These are phyloP conservation scores for Backusella sp. DNA, from an alignment of 192 early-diverging fungal genomes.

Conservation along the genomic window DNA sequence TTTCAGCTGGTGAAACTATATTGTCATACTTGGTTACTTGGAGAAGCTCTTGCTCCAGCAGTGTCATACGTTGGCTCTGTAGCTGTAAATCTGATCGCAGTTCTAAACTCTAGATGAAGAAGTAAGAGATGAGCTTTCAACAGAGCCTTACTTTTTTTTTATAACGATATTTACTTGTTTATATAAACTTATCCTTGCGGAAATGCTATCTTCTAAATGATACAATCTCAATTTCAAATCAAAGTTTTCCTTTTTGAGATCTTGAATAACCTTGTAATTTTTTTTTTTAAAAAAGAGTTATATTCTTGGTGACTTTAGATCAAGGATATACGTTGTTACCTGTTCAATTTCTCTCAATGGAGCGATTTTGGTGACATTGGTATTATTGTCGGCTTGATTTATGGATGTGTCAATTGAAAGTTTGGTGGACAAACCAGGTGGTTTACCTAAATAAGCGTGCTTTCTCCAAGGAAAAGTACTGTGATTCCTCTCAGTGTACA, in stretches of 20 bases:
- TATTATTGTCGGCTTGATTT: neutral
- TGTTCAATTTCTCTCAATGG: slow-evolving; percentile 16
- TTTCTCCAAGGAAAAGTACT: neutral
- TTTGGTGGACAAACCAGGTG: neutral
- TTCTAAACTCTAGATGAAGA: neutral
- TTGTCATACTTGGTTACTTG: neutral
- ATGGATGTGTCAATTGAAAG: neutral
- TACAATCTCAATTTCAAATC: slow-evolving; percentile 20
- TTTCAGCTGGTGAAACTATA: neutral
- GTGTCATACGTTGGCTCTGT: neutral
- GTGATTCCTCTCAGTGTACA: neutral
- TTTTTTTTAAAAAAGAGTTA: neutral
- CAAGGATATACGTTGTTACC: neutral
- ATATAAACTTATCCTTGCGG: neutral
- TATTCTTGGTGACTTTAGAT: neutral
- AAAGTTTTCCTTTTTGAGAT: slow-evolving; percentile 24
- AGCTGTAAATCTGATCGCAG: neutral
- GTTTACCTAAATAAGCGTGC: slow-evolving; percentile 1
- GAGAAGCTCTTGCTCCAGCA: neutral
- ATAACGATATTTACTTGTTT: neutral
- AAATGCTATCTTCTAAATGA: slow-evolving; percentile 14
- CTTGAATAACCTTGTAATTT: neutral
- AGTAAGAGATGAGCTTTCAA: neutral
- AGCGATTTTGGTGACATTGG: neutral
- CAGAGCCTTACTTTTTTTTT: neutral